A percentile compares a stretch with the other conserved stretches of the same genome.
phyloP scores from a whole-genome alignment of 2,329 filamentous ascomycete species.

The Ophiocordyceps robertsii region DNA sequence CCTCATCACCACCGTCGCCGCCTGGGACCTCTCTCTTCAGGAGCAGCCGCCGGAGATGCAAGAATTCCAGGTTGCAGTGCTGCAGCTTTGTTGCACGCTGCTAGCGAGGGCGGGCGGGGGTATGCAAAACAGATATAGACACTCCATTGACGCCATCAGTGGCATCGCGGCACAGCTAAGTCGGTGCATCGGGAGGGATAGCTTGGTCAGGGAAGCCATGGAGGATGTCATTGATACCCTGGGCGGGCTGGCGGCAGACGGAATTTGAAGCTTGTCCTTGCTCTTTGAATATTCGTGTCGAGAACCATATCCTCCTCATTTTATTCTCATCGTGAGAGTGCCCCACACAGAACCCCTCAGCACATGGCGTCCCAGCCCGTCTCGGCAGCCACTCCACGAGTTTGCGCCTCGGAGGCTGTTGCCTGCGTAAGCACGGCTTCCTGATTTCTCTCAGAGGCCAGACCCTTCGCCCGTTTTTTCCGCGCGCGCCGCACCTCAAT shows the following conservation, averaged over 20 bases:
- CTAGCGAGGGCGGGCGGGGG: constrained; percentile 30
- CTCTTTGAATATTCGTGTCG: no score
- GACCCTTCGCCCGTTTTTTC: constrained; percentile 38
- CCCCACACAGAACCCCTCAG: neutral
- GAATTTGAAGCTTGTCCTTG: neutral
- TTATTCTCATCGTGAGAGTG: neutral
- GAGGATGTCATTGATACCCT: constrained; percentile 29
- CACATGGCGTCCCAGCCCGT: neutral
- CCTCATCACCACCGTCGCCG: constrained; percentile 35
- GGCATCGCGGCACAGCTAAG: constrained; percentile 32
- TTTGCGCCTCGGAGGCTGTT: no score
- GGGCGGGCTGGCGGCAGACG: constrained; percentile 5
- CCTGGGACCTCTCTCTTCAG: constrained; percentile 26
- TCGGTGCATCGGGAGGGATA: constrained; percentile 13
- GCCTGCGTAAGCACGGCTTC: neutral
- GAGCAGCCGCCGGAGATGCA: constrained; percentile 13
- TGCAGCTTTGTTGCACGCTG: constrained; percentile 43
- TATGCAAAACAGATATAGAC: constrained; percentile 34
- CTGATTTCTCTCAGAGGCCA: constrained; percentile 16
- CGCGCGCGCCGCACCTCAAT: constrained; percentile 51
- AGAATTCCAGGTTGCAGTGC: constrained; percentile 39
- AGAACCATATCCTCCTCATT: no score
- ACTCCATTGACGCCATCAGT: constrained; percentile 35
- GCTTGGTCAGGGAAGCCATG: constrained; percentile 26
- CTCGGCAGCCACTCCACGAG: neutral